A percentile compares a stretch with the other conserved stretches of the same genome.
phyloP scores from a whole-genome alignment of 345 rosid genomes.

The Gynandropsis gynandra region DNA sequence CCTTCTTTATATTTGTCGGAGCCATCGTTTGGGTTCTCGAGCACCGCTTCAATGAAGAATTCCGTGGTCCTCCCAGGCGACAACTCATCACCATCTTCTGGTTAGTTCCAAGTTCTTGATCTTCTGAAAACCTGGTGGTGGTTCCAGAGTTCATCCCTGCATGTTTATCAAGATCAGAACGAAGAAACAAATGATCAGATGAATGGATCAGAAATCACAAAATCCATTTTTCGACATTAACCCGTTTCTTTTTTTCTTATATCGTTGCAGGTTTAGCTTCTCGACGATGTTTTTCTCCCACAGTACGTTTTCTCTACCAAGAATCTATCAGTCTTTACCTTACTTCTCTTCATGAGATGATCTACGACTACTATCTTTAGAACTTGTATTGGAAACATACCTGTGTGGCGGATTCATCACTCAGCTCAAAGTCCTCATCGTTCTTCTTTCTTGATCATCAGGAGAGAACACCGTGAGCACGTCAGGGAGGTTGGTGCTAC shows the following conservation, averaged over 20 bases:
- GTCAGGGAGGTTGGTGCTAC: conserved; percentile 71
- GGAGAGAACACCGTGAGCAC: conserved; percentile 92
- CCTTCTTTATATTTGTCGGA: conserved; percentile 80
- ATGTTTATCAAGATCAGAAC: too few relatives aligned
- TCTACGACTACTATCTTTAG: too few relatives aligned
- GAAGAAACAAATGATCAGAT: too few relatives aligned
- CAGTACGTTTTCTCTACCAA: conserved; percentile 40
- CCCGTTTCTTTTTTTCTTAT: conserved; percentile 13
- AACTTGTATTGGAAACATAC: too few relatives aligned
- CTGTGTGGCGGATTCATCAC: too few relatives aligned
- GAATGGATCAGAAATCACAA: too few relatives aligned
- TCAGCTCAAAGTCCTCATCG: neutral
- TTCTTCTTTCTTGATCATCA: conserved; percentile 23
- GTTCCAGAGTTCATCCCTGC: too few relatives aligned
- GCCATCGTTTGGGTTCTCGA: conserved; percentile 96
- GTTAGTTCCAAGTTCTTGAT: conserved; percentile 36
- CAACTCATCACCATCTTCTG: conserved; percentile 83
- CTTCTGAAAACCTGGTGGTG: neutral
- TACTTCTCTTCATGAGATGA: neutral
- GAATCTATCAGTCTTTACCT: neutral
- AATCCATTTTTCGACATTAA: too few relatives aligned
- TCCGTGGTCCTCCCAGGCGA: conserved; percentile 83
- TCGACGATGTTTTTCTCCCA: conserved; percentile 98
- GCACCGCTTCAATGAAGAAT: conserved; percentile 75
- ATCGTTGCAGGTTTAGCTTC: conserved; percentile 86